Percentiles rank a stretch among this genome's conserved stretches.
Conservation (phyloP, 257 asterid genomes). For the Fraxinus pennsylvanica region DNA sequence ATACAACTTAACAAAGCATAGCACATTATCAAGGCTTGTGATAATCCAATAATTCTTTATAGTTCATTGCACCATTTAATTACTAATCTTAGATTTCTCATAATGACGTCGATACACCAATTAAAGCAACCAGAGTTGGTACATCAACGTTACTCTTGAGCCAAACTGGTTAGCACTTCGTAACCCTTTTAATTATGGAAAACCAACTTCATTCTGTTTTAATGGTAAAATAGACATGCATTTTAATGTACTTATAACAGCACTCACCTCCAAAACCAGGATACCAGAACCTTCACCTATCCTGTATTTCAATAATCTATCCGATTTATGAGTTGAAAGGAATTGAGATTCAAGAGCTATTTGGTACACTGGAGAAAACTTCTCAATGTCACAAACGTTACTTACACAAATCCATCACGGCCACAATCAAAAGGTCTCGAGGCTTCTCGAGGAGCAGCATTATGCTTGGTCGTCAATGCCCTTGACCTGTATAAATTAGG, state of each 20-base stretch:
- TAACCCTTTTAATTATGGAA: not conserved
- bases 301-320: conserved; percentile 49
- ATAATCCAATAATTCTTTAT: not conserved
- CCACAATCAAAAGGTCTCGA: conserved; percentile 91
- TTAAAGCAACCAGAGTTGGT: conserved; percentile 2
- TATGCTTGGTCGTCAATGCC: conserved; percentile 87
- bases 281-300: conserved; percentile 96
- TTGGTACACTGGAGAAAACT: not conserved
- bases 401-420: conserved; percentile 99
- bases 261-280: conserved; percentile 87
- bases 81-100: not conserved
- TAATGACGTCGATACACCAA: not conserved
- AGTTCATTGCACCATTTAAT: not conserved
- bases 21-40: not conserved
- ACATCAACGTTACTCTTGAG: not conserved
- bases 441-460: conserved; percentile 70
- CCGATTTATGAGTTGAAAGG: conserved; percentile 22
- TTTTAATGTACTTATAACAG: conserved; percentile 17
- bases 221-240: not conserved
- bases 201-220: not conserved
- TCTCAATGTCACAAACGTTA: conserved; percentile 16
- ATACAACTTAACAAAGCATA: conserved; percentile 3
- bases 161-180: not conserved
- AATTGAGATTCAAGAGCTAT: conserved; percentile 21
- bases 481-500: conserved; percentile 59